These are phyloP conservation scores for Populus hybrid DNA, from an alignment of 441 rosid genomes.

Conservation along the genomic window DNA sequence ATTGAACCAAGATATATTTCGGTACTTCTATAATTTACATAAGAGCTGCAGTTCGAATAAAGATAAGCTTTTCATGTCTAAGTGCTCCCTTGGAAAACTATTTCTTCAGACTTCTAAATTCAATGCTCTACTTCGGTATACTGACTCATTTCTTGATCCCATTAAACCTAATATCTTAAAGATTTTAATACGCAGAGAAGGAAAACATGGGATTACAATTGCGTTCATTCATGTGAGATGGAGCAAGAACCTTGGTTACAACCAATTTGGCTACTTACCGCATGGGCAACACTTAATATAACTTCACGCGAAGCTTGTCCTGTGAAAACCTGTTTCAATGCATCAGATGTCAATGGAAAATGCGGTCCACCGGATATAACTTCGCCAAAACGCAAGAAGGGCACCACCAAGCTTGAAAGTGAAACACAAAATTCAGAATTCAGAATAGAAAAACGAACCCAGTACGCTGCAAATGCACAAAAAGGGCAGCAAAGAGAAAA, in stretches of 20 bases:
- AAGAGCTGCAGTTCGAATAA: neutral
- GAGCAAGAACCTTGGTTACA: neutral
- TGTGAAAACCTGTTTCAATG: conserved; percentile 77
- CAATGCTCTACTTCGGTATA: neutral
- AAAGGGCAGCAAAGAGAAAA: neutral
- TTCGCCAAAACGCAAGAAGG: conserved; percentile 94
- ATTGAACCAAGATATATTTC: neutral
- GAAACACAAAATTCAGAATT: conserved; percentile 19
- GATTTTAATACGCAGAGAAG: neutral
- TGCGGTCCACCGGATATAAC: conserved; percentile 75
- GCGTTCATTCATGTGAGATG: neutral
- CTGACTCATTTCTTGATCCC: neutral
- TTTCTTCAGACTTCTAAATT: neutral
- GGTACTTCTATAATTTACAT: neutral
- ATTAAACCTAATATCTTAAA: neutral
- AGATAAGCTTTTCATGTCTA: neutral
- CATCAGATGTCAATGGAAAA: conserved; percentile 91
- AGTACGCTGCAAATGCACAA: neutral
- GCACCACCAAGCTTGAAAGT: conserved; percentile 68
- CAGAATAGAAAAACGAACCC: conserved; percentile 18
- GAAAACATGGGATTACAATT: neutral
- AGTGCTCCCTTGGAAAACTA: neutral
- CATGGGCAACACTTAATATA: conserved; percentile 71
- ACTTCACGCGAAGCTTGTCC: conserved; percentile 84
- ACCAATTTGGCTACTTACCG: conserved; percentile 47